A percentile compares a stretch with the other conserved stretches of the same genome.
Evolutionary conservation across 2,329 filamentous ascomycete genomes (phyloP).

Genomic region (Lecanosticta acicola): DNA sequence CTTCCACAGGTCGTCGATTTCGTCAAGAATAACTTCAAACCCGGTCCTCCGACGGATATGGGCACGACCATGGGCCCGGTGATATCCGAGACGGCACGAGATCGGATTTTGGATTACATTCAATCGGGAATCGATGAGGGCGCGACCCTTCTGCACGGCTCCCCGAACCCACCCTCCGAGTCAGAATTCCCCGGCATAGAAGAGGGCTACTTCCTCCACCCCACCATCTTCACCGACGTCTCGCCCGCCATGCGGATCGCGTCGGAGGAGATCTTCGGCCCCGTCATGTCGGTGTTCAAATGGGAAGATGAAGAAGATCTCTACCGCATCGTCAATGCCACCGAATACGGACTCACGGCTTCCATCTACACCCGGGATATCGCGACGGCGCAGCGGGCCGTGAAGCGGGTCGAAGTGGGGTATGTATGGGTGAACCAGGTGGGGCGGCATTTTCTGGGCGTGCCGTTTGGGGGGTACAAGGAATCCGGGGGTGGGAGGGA

Average conservation of each 20-base stretch:
- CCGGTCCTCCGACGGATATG: conserved; percentile 16
- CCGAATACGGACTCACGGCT: conserved; percentile 18
- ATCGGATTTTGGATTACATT: conserved; percentile 64
- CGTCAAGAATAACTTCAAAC: conserved; percentile 13
- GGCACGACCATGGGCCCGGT: conserved; percentile 18
- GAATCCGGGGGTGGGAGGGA: conserved; percentile 17
- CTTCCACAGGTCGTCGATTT: conserved; percentile 12
- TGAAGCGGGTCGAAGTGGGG: conserved; percentile 15
- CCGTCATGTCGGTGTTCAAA: conserved; percentile 27
- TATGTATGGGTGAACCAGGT: conserved; percentile 19
- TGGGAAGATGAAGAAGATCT: conserved; percentile 17
- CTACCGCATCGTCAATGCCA: conserved; percentile 14
- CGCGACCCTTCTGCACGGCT: conserved; percentile 24
- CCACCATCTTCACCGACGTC: conserved; percentile 20
- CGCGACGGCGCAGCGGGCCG: conserved; percentile 10
- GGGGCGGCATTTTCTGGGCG: conserved; percentile 15
- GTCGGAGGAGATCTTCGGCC: conserved; percentile 58
- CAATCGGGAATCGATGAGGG: conserved; percentile 53
- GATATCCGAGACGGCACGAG: conserved; percentile 24
- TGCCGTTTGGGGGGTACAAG: conserved; percentile 21
- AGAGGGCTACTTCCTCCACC: conserved; percentile 25
- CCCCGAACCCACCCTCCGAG: conserved; percentile 40
- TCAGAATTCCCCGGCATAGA: conserved; percentile 35
- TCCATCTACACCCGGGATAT: conserved; percentile 15
- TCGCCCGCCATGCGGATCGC: conserved; percentile 36